Evolutionary conservation across 176 grass and related monocot species (phyloP).

Genomic region (Echinochloa phyllopogon): DNA sequence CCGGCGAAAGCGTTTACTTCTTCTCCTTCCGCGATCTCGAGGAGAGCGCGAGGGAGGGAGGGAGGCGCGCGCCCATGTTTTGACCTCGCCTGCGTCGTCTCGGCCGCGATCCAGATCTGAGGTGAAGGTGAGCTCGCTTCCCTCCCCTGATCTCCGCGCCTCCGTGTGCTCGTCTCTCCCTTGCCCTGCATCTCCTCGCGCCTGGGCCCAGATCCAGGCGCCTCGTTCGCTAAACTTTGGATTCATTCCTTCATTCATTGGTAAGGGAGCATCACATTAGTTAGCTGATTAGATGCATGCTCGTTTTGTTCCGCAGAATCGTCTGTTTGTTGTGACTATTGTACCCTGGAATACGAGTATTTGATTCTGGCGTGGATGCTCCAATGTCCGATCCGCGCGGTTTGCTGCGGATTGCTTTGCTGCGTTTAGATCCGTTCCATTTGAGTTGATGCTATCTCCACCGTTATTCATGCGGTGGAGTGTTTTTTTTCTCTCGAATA

Average conservation of each 20-base stretch:
- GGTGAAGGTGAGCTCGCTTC: conserved; percentile 46
- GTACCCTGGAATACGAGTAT: neutral
- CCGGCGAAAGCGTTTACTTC: conserved; percentile 50
- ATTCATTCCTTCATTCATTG: neutral
- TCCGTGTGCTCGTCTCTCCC: too few relatives aligned
- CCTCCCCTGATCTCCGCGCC: neutral
- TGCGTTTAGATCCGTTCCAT: neutral
- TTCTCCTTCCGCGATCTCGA: conserved; percentile 44
- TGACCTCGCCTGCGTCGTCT: conserved; percentile 47
- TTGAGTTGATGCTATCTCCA: neutral
- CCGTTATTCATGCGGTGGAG: neutral
- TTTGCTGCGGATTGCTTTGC: neutral
- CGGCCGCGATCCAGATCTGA: conserved; percentile 47
- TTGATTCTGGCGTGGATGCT: neutral
- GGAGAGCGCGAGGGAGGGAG: neutral
- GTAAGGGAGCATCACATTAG: neutral
- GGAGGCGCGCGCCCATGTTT: conserved; percentile 29
- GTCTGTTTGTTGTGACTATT: neutral
- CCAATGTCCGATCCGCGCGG: neutral
- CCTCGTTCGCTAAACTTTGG: too few relatives aligned
- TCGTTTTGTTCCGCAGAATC: neutral
- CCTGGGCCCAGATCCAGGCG: conserved; percentile 2
- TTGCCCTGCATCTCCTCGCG: neutral
- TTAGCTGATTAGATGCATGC: neutral
- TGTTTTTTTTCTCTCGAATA: too few relatives aligned